Conservation (phyloP, 345 rosid species). For the Eucalyptus coolabah region DNA sequence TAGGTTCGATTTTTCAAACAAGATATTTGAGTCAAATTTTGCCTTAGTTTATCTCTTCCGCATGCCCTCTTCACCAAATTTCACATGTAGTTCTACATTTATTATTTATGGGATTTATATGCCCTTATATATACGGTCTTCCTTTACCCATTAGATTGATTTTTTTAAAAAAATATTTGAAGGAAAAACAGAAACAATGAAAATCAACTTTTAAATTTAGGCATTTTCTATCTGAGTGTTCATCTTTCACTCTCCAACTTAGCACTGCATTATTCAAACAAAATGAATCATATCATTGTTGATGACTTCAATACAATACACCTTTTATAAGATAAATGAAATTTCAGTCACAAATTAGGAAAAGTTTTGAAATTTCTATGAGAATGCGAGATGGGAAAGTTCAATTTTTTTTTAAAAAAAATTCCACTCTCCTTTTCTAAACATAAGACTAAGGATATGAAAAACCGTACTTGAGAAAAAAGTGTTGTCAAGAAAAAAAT, state of each 20-base stretch:
- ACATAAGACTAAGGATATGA: not conserved
- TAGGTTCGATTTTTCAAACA: accelerated
- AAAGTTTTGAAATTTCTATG: not conserved
- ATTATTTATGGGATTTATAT: not conserved
- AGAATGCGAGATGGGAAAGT: not conserved
- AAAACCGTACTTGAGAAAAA: not conserved
- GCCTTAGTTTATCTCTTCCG: not conserved
- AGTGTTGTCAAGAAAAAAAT: not conserved
- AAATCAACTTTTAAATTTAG: not conserved
- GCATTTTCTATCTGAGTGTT: not conserved
- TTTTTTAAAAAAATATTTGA: too few species aligned
- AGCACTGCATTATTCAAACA: not conserved
- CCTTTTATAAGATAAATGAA: not conserved
- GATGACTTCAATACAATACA: not conserved
- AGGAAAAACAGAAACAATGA: not conserved
- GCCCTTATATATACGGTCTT: not conserved
- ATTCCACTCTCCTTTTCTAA: not conserved
- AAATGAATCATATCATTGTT: not conserved
- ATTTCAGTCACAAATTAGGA: not conserved
- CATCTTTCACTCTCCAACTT: not conserved
- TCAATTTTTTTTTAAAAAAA: too few species aligned
- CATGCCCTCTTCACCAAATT: not conserved
- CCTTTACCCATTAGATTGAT: not conserved
- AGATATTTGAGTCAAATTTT: not conserved
- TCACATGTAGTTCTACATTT: not conserved